Percentiles rank a stretch among this genome's conserved stretches.
Conservation (phyloP, 2,329 filamentous ascomycete genomes). For the Ilyonectria robusta region DNA sequence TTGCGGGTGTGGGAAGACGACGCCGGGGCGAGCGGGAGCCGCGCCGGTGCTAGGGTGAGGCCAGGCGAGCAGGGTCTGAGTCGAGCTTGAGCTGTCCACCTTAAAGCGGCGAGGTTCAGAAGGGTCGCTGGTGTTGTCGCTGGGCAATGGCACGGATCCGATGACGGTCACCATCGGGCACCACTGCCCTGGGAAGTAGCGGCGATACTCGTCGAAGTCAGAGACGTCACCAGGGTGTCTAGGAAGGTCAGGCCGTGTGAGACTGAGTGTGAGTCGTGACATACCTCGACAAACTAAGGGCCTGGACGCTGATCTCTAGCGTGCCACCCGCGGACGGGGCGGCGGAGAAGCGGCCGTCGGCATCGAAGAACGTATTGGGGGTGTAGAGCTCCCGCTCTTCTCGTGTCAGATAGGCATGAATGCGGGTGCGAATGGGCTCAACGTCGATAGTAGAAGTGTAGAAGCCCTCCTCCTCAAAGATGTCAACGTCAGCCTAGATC, state of each 20-base stretch:
- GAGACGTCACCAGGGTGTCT: constrained; percentile 2
- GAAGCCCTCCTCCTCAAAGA: not conserved
- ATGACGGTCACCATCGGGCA: constrained; percentile 12
- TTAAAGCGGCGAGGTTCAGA: not conserved
- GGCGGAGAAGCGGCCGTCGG: constrained; percentile 12
- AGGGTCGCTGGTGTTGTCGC: constrained; percentile 7
- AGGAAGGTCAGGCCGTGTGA: constrained; percentile 2
- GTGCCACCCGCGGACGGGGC: not conserved
- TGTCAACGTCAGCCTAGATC: not conserved
- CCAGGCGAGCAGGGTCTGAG: too few species aligned
- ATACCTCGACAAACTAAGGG: constrained; percentile 18
- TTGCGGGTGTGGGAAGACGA: not conserved
- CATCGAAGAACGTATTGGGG: constrained; percentile 6
- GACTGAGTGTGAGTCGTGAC: not conserved
- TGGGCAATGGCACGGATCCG: not conserved
- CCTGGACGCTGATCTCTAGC: constrained; percentile 7
- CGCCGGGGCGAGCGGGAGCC: not conserved
- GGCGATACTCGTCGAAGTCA: constrained; percentile 2
- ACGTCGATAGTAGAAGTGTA: not conserved
- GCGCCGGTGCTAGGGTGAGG: not conserved
- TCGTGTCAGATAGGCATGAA: constrained; percentile 9
- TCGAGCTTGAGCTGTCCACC: constrained; percentile 4
- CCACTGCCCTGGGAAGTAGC: not conserved
- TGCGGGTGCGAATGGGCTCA: constrained; percentile 8
- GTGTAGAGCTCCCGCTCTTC: constrained; percentile 14